Evolutionary conservation across 345 rosid genomes (phyloP).

Genomic region (Linum lewisii): DNA sequence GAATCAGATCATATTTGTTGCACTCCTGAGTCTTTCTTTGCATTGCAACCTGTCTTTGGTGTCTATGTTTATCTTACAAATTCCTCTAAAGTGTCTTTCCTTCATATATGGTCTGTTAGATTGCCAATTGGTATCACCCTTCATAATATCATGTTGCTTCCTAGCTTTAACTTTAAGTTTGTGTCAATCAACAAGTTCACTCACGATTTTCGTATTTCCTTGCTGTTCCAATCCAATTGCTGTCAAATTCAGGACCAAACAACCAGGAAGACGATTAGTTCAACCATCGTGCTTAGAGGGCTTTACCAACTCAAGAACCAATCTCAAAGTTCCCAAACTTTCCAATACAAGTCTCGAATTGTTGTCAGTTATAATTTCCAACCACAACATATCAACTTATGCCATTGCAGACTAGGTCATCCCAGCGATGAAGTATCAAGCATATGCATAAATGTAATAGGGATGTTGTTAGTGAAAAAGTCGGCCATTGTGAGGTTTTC

Average conservation of each 20-base stretch:
- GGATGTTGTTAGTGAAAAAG: background rate
- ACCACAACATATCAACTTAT: background rate
- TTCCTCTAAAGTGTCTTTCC: background rate
- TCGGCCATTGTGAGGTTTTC: background rate
- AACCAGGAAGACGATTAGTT: background rate
- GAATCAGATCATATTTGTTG: no score
- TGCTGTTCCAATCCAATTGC: background rate
- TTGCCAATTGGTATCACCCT: background rate
- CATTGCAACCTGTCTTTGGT: background rate
- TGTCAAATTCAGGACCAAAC: background rate
- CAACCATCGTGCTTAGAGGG: background rate
- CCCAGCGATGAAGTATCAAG: background rate
- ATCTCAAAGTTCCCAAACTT: no score
- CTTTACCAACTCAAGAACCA: background rate
- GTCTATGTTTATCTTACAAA: background rate
- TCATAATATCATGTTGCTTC: background rate
- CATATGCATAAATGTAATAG: background rate
- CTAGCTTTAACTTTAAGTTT: background rate
- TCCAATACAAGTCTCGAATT: no score
- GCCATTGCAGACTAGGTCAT: background rate
- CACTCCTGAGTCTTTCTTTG: no score
- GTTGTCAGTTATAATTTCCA: background rate
- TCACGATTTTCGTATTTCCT: background rate
- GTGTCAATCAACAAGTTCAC: background rate
- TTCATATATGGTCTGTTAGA: background rate